phyloP scores from a whole-genome alignment of 352 stramenopile genomes.

The Stephanocyclus meneghinianus region DNA sequence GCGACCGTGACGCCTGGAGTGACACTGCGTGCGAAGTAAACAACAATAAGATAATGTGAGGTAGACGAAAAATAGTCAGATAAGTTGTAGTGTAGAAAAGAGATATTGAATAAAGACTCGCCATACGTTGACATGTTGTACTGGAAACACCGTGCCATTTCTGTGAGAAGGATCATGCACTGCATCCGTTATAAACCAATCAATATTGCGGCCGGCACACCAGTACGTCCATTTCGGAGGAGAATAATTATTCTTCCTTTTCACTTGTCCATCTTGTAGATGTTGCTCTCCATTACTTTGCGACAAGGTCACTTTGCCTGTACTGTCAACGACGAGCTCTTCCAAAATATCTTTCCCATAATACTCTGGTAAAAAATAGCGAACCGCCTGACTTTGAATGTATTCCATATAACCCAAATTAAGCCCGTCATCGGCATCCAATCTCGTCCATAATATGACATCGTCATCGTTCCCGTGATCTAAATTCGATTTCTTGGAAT shows the following conservation, averaged over 20 bases:
- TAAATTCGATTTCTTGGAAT: conserved; percentile 1
- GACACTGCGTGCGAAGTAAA: conserved; percentile 6
- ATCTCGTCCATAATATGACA: conserved; percentile 71
- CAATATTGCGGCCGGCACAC: conserved; percentile 49
- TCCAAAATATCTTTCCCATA: conserved; percentile 29
- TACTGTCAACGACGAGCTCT: conserved; percentile 3
- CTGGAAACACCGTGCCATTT: conserved; percentile 43
- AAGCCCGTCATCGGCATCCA: conserved; percentile 80
- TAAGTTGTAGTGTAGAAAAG: no score
- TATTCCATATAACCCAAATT: conserved; percentile 63
- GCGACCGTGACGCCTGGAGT: conserved; percentile 45
- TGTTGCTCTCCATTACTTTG: neutral
- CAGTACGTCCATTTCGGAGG: conserved; percentile 55
- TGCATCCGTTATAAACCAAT: conserved; percentile 51
- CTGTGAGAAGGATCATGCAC: conserved; percentile 33
- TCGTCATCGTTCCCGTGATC: conserved; percentile 20
- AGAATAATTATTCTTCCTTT: conserved; percentile 8
- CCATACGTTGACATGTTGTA: conserved; percentile 42
- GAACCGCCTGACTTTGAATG: conserved; percentile 60
- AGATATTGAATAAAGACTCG: neutral
- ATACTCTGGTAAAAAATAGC: conserved; percentile 43
- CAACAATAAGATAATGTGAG: neutral
- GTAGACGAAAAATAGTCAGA: neutral
- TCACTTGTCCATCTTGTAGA: neutral
- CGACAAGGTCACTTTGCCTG: neutral